A percentile compares a stretch with the other conserved stretches of the same genome.
Evolutionary conservation across 83 land plant genomes (phyloP).

Genomic region (Diphasiastrum complanatum): DNA sequence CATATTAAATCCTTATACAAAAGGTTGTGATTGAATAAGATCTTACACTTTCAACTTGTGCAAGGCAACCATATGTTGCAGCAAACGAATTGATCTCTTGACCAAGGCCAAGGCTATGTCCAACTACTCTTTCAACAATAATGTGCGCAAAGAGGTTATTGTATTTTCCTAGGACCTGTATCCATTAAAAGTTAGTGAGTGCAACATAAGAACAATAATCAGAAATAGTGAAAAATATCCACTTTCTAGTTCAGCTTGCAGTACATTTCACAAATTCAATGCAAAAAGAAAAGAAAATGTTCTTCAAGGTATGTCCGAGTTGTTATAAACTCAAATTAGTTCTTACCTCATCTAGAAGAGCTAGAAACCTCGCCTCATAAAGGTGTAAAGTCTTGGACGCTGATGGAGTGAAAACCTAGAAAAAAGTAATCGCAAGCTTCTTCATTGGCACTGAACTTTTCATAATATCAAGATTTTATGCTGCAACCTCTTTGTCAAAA

Average conservation of each 20-base stretch:
- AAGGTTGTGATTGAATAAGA: not conserved
- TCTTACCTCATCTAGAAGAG: conserved; percentile 71
- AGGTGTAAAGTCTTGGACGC: conserved; percentile 68
- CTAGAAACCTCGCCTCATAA: conserved; percentile 79
- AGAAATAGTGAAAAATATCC: no score
- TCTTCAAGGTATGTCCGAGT: not conserved
- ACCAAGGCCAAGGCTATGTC: not conserved
- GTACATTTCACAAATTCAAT: no score
- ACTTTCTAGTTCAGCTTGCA: no score
- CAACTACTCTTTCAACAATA: conserved; percentile 21
- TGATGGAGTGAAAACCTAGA: conserved; percentile 75
- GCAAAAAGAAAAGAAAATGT: not conserved
- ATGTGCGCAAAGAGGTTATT: conserved; percentile 29
- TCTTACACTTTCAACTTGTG: conserved; percentile 33
- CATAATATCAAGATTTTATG: no score
- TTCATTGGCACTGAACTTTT: no score
- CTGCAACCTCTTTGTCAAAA: not conserved
- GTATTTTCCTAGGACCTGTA: conserved; percentile 21
- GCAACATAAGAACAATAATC: conserved; percentile 1
- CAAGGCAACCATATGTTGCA: conserved; percentile 28
- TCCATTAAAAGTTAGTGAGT: not conserved
- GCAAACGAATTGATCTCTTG: conserved; percentile 21
- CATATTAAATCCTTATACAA: not conserved
- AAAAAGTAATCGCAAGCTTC: not conserved
- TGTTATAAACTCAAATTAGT: not conserved